Evolutionary conservation across 768 basidiomycete species (phyloP), one percentile per base, ranked within the genome.

Genomic region (Podaxis carcinomalis): DNA sequence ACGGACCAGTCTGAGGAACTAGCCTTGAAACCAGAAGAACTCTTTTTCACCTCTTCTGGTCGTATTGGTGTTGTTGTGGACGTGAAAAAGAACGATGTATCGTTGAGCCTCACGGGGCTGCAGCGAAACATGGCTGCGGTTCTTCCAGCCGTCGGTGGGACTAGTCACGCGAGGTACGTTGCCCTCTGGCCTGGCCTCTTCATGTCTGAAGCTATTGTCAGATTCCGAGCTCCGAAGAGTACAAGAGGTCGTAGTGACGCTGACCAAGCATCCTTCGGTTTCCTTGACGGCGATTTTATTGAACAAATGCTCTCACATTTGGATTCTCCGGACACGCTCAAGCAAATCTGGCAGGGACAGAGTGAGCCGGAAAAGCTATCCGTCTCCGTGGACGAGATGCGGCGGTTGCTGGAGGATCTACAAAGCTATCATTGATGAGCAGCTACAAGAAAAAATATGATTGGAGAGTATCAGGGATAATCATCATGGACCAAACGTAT

Each of bases 211-310:
- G 47, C 32, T 21, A 50, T n/a, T 54, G 14, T 0, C 53, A 94
- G 92, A 64, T 92, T 82, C 71, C 82, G 93, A 55, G 78, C 89
- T 0, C 92, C 92, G 0, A 84, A 83, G 64, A 83, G 77, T 40
- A 75, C 75, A 0, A 69, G 74, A 23, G 85, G 88, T 5, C 77
- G 78, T 23, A 85, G 80, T 52, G 89, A 91, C 65, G 77, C 80
- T 6, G 82, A 87, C 35, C 66, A 72, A 27, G 66, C 80, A 0
- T 80, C 89, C 1, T 80, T 79, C 42, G 93, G 93, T 14, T 94
- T 97, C 78, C 77, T 97, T 28, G 94, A 97, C 63, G 95, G 94
- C 1, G 89, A 92, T 68, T 90, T 94, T 64, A 69, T 97, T 19
- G 91, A 95, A 71, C 74, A 77, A 19, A 86, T 90, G 70, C 76